Conservation (phyloP, 2,329 filamentous ascomycete species). For the Aureobasidium melanogenum region DNA sequence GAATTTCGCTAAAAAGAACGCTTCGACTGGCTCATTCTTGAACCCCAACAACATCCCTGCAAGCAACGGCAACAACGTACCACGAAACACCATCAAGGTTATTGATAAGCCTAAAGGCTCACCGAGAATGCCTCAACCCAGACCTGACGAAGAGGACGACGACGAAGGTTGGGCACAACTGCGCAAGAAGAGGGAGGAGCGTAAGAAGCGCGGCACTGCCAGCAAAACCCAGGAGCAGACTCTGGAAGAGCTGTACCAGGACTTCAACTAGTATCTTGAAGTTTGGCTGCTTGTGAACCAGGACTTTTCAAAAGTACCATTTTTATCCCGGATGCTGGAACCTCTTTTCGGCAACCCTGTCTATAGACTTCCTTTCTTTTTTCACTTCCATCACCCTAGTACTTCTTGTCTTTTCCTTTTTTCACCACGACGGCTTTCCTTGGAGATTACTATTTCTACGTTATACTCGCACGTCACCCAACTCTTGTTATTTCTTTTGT, state of each 20-base stretch:
- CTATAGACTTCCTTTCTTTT: slow-evolving; percentile 6
- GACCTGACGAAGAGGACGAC: slow-evolving; percentile 22
- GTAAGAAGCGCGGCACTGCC: slow-evolving; percentile 20
- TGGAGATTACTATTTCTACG: neutral
- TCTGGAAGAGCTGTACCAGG: slow-evolving; percentile 22
- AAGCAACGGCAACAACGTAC: slow-evolving; percentile 11
- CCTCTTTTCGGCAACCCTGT: neutral
- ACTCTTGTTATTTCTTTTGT: slow-evolving; percentile 4
- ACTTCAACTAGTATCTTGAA: slow-evolving; percentile 14
- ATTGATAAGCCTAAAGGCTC: slow-evolving; percentile 29
- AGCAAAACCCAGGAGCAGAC: slow-evolving; percentile 20
- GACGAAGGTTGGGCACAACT: slow-evolving; percentile 28
- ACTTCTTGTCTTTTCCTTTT: slow-evolving; percentile 5
- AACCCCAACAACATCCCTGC: slow-evolving; percentile 24
- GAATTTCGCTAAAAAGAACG: slow-evolving; percentile 8
- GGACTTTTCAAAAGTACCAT: neutral
- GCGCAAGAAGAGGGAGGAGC: slow-evolving; percentile 28
- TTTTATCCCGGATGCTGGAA: neutral
- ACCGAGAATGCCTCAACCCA: slow-evolving; percentile 16
- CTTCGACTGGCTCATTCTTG: slow-evolving; percentile 16
- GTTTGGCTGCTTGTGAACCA: neutral
- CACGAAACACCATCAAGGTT: slow-evolving; percentile 26
- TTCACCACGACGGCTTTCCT: neutral
- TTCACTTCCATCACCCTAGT: slow-evolving; percentile 9
- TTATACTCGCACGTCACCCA: neutral